Conservation (phyloP, 2,329 filamentous ascomycete species). For the Diaporthe capsici region DNA sequence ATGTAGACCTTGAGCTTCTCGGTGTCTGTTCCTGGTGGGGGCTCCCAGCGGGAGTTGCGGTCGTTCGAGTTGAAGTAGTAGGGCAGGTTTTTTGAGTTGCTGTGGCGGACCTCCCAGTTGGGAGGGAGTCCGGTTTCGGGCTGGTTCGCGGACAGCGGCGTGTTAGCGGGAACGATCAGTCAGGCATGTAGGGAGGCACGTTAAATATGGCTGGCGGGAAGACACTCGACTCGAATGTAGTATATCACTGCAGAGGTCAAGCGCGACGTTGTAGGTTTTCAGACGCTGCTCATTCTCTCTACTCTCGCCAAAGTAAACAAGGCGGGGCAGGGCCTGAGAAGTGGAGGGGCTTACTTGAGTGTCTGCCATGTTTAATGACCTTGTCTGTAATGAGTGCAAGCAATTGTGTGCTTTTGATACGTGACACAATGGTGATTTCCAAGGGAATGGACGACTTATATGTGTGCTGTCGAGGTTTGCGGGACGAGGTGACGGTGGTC, state of each 20-base stretch:
- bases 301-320: constrained; percentile 21
- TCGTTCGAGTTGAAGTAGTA: constrained; percentile 96
- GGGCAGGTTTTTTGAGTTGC: constrained; percentile 97
- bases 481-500: not conserved
- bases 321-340: not conserved
- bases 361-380: constrained; percentile 36
- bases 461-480: constrained; percentile 9
- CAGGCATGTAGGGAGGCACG: not conserved
- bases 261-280: not conserved
- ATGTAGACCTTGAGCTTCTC: constrained; percentile 96
- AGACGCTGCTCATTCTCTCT: not conserved
- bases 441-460: constrained; percentile 21
- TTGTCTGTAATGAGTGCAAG: constrained; percentile 3
- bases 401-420: not conserved
- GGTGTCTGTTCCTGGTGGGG: constrained; percentile 87
- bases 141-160: constrained; percentile 53
- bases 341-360: constrained; percentile 36
- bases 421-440: not conserved
- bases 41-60: constrained; percentile 95
- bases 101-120: constrained; percentile 96
- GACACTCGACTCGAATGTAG: no score
- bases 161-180: constrained; percentile 11
- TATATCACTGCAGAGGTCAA: not conserved
- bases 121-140: constrained; percentile 84
- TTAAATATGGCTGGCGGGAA: not conserved